phyloP scores from a whole-genome alignment of 345 rosid genomes.

The Hypericum perforatum region DNA sequence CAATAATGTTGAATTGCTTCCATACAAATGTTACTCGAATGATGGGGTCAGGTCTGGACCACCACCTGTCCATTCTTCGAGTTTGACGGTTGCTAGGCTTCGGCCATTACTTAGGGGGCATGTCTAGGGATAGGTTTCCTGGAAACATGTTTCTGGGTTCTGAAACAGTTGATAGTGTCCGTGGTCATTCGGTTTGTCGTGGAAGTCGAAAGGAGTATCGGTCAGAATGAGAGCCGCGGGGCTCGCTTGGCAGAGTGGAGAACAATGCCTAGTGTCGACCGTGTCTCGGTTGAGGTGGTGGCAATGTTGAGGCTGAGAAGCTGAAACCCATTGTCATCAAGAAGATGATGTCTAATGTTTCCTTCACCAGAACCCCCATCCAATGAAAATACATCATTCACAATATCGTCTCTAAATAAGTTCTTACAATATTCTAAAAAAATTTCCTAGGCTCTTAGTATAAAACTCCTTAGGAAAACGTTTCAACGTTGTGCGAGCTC shows the following conservation, averaged over 20 bases:
- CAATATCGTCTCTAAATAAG: too few species aligned
- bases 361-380: too few species aligned
- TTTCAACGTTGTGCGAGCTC: too few species aligned
- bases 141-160: conserved; percentile 22
- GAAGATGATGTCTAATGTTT: conserved; percentile 55
- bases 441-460: too few species aligned
- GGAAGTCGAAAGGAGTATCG: conserved; percentile 44
- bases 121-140: conserved; percentile 25
- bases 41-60: conserved; percentile 20
- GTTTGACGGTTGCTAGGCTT: conserved; percentile 31
- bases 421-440: too few species aligned
- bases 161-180: conserved; percentile 38
- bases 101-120: conserved; percentile 28
- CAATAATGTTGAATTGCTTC: conserved; percentile 39
- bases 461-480: too few species aligned
- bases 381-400: too few species aligned
- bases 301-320: conserved; percentile 46
- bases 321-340: conserved; percentile 38
- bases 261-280: conserved; percentile 47
- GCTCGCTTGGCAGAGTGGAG: conserved; percentile 42
- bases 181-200: conserved; percentile 41
- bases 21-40: conserved; percentile 49
- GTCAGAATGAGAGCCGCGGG: conserved; percentile 29
- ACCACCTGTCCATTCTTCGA: conserved; percentile 30
- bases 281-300: conserved; percentile 53